Evolutionary conservation across 2,329 filamentous ascomycete genomes (phyloP).

Genomic region (Cercospora beticola): DNA sequence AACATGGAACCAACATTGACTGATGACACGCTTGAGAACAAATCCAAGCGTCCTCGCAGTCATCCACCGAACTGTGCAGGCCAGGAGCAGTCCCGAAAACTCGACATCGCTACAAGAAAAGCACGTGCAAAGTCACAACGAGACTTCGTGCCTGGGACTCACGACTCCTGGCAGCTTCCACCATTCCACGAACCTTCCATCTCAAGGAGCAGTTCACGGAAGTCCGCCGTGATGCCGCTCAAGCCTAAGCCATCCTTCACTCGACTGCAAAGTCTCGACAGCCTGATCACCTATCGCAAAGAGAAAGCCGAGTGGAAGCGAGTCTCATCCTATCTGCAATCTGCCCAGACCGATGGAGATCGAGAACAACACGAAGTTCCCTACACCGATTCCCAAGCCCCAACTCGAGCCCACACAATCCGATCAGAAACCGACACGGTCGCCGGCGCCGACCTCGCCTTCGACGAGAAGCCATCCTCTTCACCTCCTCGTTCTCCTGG

Average conservation of each 20-base stretch:
- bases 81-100: slow-evolving; percentile 6
- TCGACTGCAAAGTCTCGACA: slow-evolving; percentile 36
- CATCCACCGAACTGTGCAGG: slow-evolving; percentile 19
- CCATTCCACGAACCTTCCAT: slow-evolving; percentile 21
- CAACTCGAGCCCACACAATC: slow-evolving; percentile 16
- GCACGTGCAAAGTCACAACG: slow-evolving; percentile 15
- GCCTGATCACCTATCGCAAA: slow-evolving; percentile 36
- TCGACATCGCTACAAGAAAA: neutral
- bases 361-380: neutral
- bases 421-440: slow-evolving; percentile 17
- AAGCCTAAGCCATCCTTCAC: slow-evolving; percentile 30
- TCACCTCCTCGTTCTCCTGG: slow-evolving; percentile 3
- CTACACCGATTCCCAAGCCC: slow-evolving; percentile 2
- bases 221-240: slow-evolving; percentile 21
- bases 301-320: slow-evolving; percentile 33
- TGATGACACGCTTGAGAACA: slow-evolving; percentile 1
- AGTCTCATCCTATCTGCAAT: slow-evolving; percentile 24
- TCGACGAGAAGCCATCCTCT: slow-evolving; percentile 10
- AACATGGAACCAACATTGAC: slow-evolving; percentile 15
- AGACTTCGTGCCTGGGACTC: neutral
- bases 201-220: slow-evolving; percentile 23
- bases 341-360: slow-evolving; percentile 13
- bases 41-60: slow-evolving; percentile 18
- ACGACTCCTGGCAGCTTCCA: slow-evolving; percentile 27
- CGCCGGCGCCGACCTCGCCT: slow-evolving; percentile 2